Conservation (phyloP, 2,329 filamentous ascomycete genomes). For the Venturia aucupariae region DNA sequence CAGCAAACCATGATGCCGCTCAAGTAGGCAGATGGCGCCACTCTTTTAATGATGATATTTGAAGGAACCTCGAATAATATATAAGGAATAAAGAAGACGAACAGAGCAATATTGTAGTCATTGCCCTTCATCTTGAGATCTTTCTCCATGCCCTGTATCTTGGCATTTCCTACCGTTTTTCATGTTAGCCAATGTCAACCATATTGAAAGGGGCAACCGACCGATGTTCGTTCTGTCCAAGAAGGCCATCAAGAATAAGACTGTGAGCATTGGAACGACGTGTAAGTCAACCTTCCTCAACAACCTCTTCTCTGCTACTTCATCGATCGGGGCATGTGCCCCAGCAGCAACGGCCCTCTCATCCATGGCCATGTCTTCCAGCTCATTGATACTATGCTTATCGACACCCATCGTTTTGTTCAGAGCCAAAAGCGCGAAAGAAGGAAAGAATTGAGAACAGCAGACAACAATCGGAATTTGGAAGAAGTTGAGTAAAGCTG, state of each 20-base stretch:
- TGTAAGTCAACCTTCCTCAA: slow-evolving; percentile 40
- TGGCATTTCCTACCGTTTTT: slow-evolving; percentile 28
- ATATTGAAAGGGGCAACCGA: slow-evolving; percentile 9
- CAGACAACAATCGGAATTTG: not conserved
- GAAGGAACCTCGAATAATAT: slow-evolving; percentile 24
- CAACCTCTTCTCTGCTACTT: slow-evolving; percentile 34
- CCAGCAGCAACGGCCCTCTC: not conserved
- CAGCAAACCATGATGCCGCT: slow-evolving; percentile 30
- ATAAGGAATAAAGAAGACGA: slow-evolving; percentile 28
- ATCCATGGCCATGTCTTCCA: not conserved
- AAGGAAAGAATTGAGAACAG: not conserved
- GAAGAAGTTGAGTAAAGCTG: not conserved
- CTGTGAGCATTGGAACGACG: slow-evolving; percentile 39
- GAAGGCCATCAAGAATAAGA: slow-evolving; percentile 38
- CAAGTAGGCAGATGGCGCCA: slow-evolving; percentile 32
- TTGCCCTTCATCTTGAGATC: slow-evolving; percentile 30
- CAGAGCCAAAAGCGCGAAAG: not conserved
- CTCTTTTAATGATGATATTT: slow-evolving; percentile 31
- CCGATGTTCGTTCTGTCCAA: slow-evolving; percentile 36
- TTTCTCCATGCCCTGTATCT: slow-evolving; percentile 30
- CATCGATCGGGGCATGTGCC: not conserved
- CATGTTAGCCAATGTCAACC: not conserved
- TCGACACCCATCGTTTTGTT: not conserved
- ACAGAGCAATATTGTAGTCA: slow-evolving; percentile 31
- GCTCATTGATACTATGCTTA: not conserved